Evolutionary conservation across 768 basidiomycete species (phyloP).

Genomic region (Boletus rubroflammeus): DNA sequence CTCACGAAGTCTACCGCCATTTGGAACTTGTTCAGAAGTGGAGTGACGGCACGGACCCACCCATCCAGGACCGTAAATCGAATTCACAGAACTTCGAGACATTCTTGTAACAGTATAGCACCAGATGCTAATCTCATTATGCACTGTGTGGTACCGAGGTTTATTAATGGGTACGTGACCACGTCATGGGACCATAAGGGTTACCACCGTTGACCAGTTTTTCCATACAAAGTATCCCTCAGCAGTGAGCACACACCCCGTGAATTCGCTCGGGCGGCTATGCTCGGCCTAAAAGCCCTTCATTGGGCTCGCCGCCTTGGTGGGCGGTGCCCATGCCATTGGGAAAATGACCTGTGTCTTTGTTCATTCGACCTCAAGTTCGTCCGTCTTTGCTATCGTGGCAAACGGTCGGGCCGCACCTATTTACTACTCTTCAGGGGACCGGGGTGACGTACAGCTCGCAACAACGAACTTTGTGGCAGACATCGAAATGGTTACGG

Average conservation of each 20-base stretch:
- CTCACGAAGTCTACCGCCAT: neutral
- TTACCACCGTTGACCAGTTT: neutral
- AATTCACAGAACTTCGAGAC: neutral
- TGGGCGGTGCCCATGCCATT: constrained; percentile 34
- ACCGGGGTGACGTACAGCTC: constrained; percentile 64
- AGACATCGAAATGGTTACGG: constrained; percentile 62
- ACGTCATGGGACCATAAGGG: neutral
- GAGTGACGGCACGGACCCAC: neutral
- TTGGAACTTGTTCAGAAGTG: neutral
- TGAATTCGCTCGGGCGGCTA: neutral
- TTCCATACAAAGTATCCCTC: neutral
- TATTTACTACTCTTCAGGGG: constrained; percentile 49
- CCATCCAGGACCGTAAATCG: neutral
- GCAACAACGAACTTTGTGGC: constrained; percentile 38
- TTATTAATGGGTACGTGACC: neutral
- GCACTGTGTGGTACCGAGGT: neutral
- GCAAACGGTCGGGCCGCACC: constrained; percentile 44
- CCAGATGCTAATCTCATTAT: neutral
- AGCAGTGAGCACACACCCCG: neutral
- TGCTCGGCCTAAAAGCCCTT: constrained; percentile 15
- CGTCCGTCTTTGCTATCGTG: constrained; percentile 42
- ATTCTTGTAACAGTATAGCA: neutral
- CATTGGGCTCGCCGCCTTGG: neutral
- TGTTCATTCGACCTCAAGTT: constrained; percentile 31
- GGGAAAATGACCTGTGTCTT: constrained; percentile 49